Base-by-base conservation (phyloP, 768 basidiomycete species). In the Hypholoma sublateritium region DNA sequence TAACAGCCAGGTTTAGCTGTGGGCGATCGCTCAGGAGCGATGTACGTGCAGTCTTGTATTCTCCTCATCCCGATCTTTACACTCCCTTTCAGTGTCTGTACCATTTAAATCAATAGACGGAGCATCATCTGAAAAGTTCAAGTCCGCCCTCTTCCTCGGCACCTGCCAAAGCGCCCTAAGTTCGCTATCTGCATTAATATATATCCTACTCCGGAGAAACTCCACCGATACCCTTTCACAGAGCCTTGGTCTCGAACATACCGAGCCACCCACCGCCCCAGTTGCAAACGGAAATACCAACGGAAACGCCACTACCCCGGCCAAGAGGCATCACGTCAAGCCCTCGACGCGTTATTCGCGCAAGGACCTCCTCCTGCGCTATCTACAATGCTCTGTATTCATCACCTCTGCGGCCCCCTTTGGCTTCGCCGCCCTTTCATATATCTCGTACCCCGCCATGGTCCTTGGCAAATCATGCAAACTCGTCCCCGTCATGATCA, bases 401-500 rank as follows among this genome's bases (percentile, higher is more conserved):
- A 92, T 97, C 62, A 95, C 95, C 39, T 76, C 85, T 37, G 96
- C 96, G 1, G 91, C 94, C 19, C 97, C 96, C 3, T 96, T 98
- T 69, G 95, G 96, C 51, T 98, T 98, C 74, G 90, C 95, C 11
- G 87, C 95, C 4, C 87, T 98, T 42, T 87, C 92, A 22, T 93
- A 96, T 75, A 95, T 99, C 68, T 94, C 94, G 16, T 98, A 98
- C 78, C 97, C 97, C 49, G 94, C 96, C 43, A 96, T 98, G 91
- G 95, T 98, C 34, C 88, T 98, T 61, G 97, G 93, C 51, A 98
- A 98, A 72, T 98, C 95, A 0, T 98, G 97, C 81, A 98, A 98
- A 70, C 92, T 99, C 69, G 93, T 99, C 43, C 97, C 97, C 0
- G 97, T 95, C 58, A 93, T 96, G 85, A 83, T 98, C 71, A 95